Conservation (phyloP, 169 alveolate genomes). For the Cryptosporidium canis region DNA sequence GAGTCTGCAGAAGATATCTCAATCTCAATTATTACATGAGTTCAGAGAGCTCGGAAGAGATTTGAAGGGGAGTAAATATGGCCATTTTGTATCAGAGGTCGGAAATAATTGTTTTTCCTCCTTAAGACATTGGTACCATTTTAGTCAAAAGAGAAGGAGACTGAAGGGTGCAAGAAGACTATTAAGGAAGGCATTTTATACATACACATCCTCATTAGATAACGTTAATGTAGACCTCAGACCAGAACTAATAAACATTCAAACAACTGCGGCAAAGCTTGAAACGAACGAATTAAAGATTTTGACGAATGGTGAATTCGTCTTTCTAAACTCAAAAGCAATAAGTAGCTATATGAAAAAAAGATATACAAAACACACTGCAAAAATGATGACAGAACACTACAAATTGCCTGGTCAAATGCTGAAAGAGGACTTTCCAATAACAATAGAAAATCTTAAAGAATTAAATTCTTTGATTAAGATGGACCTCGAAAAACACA, state of each 20-base stretch:
- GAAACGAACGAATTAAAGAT: slow-evolving; percentile 18
- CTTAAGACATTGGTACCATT: slow-evolving; percentile 38
- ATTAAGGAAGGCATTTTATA: slow-evolving; percentile 60
- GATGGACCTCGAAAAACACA: neutral
- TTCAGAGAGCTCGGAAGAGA: slow-evolving; percentile 55
- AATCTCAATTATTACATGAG: slow-evolving; percentile 64
- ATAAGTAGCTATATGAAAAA: slow-evolving; percentile 12
- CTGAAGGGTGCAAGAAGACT: slow-evolving; percentile 47
- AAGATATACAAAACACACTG: slow-evolving; percentile 29
- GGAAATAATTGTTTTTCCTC: slow-evolving; percentile 55
- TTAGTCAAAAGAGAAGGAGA: slow-evolving; percentile 10
- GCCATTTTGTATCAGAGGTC: slow-evolving; percentile 58
- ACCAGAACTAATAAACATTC: slow-evolving; percentile 42
- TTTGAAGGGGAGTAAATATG: slow-evolving; percentile 43
- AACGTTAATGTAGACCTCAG: slow-evolving; percentile 17
- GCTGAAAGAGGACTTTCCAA: slow-evolving; percentile 48
- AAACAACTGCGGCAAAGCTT: slow-evolving; percentile 22
- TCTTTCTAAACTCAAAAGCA: slow-evolving; percentile 16
- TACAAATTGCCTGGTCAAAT: neutral
- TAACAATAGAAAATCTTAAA: slow-evolving; percentile 34
- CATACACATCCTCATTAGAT: slow-evolving; percentile 54
- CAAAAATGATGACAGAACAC: slow-evolving; percentile 21
- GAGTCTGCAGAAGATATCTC: slow-evolving; percentile 20
- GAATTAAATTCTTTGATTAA: slow-evolving; percentile 38
- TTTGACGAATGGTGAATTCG: slow-evolving; percentile 37